Evolutionary conservation across 2,329 filamentous ascomycete species (phyloP).

Genomic region (Fusarium pseudograminearum): DNA sequence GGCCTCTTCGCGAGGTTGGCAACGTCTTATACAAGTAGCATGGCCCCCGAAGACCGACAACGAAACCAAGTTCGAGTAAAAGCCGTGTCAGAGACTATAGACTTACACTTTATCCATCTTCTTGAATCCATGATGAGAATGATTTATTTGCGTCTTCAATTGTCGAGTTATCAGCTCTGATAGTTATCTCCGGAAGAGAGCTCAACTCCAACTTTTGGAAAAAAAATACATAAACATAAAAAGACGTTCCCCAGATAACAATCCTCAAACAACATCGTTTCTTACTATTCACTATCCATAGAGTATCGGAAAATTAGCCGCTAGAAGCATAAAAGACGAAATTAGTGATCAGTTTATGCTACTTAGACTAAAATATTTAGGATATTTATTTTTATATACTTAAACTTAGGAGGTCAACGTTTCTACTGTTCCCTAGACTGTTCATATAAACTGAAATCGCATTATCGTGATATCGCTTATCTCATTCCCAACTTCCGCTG

Average conservation of each 20-base stretch:
- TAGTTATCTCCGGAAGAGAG: not conserved
- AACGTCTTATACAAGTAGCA: too few relatives aligned
- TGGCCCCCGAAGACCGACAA: too few relatives aligned
- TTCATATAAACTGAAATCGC: fast-evolving
- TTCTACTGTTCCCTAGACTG: too few relatives aligned
- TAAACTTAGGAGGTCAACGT: too few relatives aligned
- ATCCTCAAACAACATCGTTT: not conserved
- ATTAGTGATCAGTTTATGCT: too few relatives aligned
- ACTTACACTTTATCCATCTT: not conserved
- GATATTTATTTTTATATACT: too few relatives aligned
- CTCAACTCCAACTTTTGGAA: not conserved
- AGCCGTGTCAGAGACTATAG: not conserved
- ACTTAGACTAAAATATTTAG: too few relatives aligned
- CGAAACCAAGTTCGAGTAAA: too few relatives aligned
- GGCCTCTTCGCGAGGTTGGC: not conserved
- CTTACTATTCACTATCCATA: not conserved
- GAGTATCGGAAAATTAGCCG: too few relatives aligned
- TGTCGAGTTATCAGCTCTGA: not conserved
- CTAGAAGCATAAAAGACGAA: too few relatives aligned
- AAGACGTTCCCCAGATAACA: not conserved
- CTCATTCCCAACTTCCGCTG: not conserved
- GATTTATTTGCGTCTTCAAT: fast-evolving
- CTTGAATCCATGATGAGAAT: fast-evolving
- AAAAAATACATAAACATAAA: too few relatives aligned
- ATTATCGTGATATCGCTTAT: not conserved